phyloP scores from a whole-genome alignment of 2,329 filamentous ascomycete genomes.

The Epichloe gansuensis region DNA sequence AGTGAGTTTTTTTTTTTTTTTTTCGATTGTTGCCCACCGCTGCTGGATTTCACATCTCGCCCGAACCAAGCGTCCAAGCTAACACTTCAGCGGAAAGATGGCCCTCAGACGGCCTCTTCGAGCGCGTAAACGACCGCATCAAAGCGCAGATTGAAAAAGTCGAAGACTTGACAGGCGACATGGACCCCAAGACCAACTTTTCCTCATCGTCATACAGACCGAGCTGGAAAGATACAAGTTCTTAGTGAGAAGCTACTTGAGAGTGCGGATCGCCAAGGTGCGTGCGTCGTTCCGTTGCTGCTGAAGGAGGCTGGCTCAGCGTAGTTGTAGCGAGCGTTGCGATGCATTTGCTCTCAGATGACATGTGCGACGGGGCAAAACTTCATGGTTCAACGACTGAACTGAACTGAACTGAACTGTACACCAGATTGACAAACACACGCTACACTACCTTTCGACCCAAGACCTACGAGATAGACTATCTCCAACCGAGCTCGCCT shows the following conservation, averaged over 20 bases:
- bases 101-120: slow-evolving; percentile 62
- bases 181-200: slow-evolving; percentile 88
- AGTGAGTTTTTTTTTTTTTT: slow-evolving; percentile 35
- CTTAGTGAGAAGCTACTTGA: slow-evolving; percentile 68
- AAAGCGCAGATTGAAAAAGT: slow-evolving; percentile 58
- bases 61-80: not conserved
- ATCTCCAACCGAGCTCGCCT: slow-evolving; percentile 65
- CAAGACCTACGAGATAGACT: slow-evolving; percentile 47
- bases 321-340: too few relatives aligned
- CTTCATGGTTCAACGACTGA: not conserved
- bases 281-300: not conserved
- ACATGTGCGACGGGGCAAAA: not conserved
- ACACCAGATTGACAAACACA: slow-evolving; percentile 59
- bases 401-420: not conserved
- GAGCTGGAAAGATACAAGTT: slow-evolving; percentile 93
- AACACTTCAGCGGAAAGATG: slow-evolving; percentile 30
- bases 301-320: not conserved
- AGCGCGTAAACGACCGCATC: slow-evolving; percentile 65
- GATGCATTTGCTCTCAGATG: too few relatives aligned
- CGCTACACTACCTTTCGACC: slow-evolving; percentile 58
- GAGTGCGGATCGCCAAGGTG: slow-evolving; percentile 81
- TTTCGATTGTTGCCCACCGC: too few relatives aligned
- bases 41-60: too few relatives aligned
- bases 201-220: slow-evolving; percentile 91
- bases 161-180: slow-evolving; percentile 67